Evolutionary conservation across 192 early-diverging fungal genomes (phyloP).

Genomic region (Gryganskiella cystojenkinii): DNA sequence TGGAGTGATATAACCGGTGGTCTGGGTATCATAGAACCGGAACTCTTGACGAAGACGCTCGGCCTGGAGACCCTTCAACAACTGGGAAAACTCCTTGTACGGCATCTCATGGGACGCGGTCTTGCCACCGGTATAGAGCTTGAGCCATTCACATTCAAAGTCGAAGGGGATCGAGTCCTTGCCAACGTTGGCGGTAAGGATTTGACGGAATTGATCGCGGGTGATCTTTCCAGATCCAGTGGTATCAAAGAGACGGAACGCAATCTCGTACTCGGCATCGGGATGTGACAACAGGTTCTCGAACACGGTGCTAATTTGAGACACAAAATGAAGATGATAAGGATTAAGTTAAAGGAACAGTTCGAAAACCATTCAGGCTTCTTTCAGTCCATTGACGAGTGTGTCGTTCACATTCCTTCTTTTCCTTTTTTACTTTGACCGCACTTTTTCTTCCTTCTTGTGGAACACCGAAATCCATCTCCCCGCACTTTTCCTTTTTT

Average conservation of each 20-base stretch:
- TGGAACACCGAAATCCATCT: too few relatives aligned
- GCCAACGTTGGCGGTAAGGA: constrained; percentile 62
- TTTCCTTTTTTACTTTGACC: neutral
- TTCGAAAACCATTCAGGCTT: neutral
- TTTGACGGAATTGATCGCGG: constrained; percentile 74
- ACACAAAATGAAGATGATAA: too few relatives aligned
- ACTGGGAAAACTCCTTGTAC: constrained; percentile 77
- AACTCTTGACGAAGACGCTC: constrained; percentile 79
- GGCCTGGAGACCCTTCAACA: constrained; percentile 75
- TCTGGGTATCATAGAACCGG: constrained; percentile 73
- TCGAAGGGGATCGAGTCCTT: constrained; percentile 72
- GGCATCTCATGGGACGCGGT: constrained; percentile 65
- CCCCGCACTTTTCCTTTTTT: too few relatives aligned
- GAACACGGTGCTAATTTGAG: constrained; percentile 66
- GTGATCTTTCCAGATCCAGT: constrained; percentile 69
- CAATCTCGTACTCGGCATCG: constrained; percentile 80
- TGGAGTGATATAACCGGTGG: constrained; percentile 67
- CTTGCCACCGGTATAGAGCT: constrained; percentile 71
- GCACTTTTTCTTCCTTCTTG: neutral
- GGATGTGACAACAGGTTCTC: constrained; percentile 68
- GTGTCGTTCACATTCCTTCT: neutral
- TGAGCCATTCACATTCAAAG: constrained; percentile 79
- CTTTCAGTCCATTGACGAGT: neutral
- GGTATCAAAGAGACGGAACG: constrained; percentile 73
- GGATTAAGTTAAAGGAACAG: too few relatives aligned